Percentiles rank a stretch among this genome's conserved stretches.
Conservation (phyloP, 1,284 basidiomycete genomes). For the Moesziomyces globuligerus region DNA sequence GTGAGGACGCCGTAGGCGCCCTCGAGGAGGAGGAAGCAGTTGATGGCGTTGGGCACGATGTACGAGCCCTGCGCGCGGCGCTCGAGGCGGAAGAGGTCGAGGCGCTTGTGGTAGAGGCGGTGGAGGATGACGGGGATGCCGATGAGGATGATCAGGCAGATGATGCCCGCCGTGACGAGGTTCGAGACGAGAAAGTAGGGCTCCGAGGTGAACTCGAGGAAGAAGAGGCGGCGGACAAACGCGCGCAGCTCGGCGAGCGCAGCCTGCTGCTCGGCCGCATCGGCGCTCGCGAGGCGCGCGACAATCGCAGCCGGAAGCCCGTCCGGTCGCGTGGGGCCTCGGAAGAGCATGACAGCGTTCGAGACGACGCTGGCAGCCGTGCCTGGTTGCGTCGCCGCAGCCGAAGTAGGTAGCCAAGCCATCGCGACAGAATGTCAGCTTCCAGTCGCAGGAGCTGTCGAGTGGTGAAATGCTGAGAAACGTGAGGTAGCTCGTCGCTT, state of each 20-base stretch:
- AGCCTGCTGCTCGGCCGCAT: constrained; percentile 11
- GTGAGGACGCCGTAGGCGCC: constrained; percentile 34
- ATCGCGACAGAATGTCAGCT: too few relatives aligned
- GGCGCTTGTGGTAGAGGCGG: constrained; percentile 26
- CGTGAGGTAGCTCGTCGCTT: constrained; percentile 3
- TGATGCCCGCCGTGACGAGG: constrained; percentile 22
- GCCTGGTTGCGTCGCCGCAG: not conserved
- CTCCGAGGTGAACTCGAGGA: constrained; percentile 13
- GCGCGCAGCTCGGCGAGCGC: constrained; percentile 29
- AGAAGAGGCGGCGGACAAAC: constrained; percentile 36
- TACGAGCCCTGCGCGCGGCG: constrained; percentile 43
- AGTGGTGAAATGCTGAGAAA: not conserved
- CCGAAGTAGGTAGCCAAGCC: constrained; percentile 5
- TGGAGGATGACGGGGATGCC: constrained; percentile 22
- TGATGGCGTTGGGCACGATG: constrained; percentile 55
- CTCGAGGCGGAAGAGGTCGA: constrained; percentile 27
- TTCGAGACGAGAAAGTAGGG: constrained; percentile 9
- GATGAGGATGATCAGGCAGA: constrained; percentile 27
- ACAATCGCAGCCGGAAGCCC: constrained; percentile 31
- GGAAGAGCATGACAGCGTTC: constrained; percentile 13
- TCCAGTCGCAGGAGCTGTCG: too few relatives aligned
- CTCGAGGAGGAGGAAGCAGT: constrained; percentile 47
- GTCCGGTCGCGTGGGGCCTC: constrained; percentile 13
- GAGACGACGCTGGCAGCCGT: constrained; percentile 1
- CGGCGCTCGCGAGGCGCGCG: constrained; percentile 15